Evolutionary conservation across 1,284 basidiomycete species (phyloP).

Genomic region (Rhizoctonia solani): DNA sequence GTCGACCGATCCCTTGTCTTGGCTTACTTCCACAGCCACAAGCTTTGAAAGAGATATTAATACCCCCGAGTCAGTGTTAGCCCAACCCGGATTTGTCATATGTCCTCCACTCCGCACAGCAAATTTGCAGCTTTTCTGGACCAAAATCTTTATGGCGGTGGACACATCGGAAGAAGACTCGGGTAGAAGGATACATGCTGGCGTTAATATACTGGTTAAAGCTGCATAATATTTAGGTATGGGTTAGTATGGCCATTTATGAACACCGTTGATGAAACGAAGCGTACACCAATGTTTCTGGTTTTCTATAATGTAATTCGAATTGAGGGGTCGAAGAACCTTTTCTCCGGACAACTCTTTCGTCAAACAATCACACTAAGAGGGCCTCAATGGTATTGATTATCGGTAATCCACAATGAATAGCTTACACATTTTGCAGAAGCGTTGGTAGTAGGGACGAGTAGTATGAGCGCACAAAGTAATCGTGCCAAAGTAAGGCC

Average conservation of each 20-base stretch:
- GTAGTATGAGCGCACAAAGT: too few species aligned
- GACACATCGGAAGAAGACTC: slow-evolving; percentile 1
- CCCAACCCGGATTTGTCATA: slow-evolving; percentile 10
- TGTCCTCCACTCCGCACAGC: slow-evolving; percentile 3
- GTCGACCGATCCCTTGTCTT: neutral
- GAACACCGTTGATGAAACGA: neutral
- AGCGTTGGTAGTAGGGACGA: too few species aligned
- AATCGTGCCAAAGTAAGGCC: too few species aligned
- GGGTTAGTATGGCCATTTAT: neutral
- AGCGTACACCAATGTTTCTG: neutral
- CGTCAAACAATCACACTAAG: slow-evolving; percentile 2
- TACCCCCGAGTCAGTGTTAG: neutral
- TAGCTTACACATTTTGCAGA: too few species aligned
- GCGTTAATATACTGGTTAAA: neutral
- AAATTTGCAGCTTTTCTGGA: neutral
- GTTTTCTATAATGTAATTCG: neutral
- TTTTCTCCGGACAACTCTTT: neutral
- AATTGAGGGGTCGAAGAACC: neutral
- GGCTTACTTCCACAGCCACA: neutral
- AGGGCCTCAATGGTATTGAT: too few species aligned
- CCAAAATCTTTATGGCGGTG: neutral
- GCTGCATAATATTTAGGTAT: neutral
- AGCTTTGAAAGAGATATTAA: slow-evolving; percentile 1
- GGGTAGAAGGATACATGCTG: slow-evolving; percentile 2
- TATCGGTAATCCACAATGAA: too few species aligned